Evolutionary conservation across 148 eudicot genomes (phyloP).

Genomic region (Simmondsia chinensis): DNA sequence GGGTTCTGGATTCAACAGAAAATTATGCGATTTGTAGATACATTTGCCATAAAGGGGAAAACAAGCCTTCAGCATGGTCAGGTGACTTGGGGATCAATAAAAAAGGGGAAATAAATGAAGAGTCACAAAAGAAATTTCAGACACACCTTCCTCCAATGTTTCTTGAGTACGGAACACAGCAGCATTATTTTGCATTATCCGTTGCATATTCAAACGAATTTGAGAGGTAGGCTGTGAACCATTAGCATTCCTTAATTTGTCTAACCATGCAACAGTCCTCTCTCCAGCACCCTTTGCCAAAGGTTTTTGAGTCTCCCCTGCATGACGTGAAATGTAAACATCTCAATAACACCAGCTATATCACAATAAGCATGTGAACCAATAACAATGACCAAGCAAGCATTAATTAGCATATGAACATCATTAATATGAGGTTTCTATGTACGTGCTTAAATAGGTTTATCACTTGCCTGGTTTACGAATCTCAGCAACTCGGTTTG

Average conservation of each 20-base stretch:
- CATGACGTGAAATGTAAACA: constrained; percentile 2
- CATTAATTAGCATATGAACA: no score
- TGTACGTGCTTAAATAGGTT: background rate
- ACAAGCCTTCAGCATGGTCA: no score
- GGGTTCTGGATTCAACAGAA: no score
- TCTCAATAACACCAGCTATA: background rate
- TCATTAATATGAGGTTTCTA: no score
- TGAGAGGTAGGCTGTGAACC: constrained; percentile 84
- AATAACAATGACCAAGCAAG: background rate
- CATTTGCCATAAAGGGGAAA: no score
- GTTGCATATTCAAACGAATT: constrained; percentile 90
- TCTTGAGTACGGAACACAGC: constrained; percentile 96
- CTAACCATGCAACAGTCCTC: constrained; percentile 86
- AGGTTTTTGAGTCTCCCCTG: constrained; percentile 89
- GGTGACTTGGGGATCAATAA: no score
- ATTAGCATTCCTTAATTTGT: constrained; percentile 75
- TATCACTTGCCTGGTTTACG: constrained; percentile 53
- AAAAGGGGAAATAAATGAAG: background rate
- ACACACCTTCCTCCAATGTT: constrained; percentile 87
- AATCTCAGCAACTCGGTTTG: constrained; percentile 94
- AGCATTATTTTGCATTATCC: constrained; percentile 92
- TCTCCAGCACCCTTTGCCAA: constrained; percentile 83
- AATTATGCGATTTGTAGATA: no score
- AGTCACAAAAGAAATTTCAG: background rate
- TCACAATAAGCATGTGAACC: no score